Evolutionary conservation across 2,329 filamentous ascomycete species (phyloP).

Genomic region (Metarhizium anisopliae): DNA sequence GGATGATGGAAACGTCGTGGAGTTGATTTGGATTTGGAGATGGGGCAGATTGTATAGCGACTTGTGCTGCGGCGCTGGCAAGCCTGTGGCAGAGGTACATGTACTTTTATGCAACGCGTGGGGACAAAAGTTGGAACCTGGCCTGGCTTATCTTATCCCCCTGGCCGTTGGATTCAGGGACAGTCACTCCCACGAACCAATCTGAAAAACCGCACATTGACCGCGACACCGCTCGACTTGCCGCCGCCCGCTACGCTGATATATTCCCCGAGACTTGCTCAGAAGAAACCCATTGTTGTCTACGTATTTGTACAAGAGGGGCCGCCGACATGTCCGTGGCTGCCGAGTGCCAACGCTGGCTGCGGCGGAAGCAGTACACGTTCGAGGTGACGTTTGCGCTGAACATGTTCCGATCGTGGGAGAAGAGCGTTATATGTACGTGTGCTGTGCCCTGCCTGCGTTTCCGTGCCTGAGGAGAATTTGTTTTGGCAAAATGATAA

Average conservation of each 20-base stretch:
- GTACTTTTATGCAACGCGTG: no score
- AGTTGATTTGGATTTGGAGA: no score
- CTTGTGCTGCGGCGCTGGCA: no score
- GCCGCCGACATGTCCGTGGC: conserved; percentile 4
- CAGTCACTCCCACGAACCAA: background rate
- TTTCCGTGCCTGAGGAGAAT: no score
- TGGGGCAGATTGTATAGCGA: no score
- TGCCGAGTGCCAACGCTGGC: conserved; percentile 61
- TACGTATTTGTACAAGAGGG: background rate
- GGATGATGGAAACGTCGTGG: background rate
- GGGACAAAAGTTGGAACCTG: background rate
- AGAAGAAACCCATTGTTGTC: no score
- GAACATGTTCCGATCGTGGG: conserved; percentile 93
- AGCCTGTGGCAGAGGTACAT: no score
- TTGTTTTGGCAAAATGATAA: no score
- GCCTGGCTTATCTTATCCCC: no score
- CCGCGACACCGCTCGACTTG: background rate
- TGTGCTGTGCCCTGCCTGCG: conserved; percentile 45
- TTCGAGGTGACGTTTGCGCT: conserved; percentile 94
- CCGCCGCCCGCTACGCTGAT: no score
- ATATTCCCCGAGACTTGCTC: no score
- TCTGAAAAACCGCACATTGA: background rate
- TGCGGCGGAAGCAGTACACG: conserved; percentile 94
- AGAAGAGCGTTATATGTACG: conserved; percentile 97
- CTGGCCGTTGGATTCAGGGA: no score